Evolutionary conservation across 2,329 filamentous ascomycete species (phyloP), one percentile per base, ranked within the genome.

Genomic region (Penicillium sp.): DNA sequence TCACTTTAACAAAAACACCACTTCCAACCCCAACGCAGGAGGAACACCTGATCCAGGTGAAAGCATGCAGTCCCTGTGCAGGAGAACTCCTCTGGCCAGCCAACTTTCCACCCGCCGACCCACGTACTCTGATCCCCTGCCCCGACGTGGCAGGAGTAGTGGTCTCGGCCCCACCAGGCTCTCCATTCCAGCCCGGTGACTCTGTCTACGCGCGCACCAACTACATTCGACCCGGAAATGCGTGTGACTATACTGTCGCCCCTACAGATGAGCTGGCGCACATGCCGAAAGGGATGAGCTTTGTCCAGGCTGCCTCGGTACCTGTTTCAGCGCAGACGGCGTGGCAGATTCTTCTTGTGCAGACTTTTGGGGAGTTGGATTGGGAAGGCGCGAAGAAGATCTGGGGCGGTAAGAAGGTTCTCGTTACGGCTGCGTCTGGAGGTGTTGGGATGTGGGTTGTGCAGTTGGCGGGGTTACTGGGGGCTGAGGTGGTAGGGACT

Each of bases 361-460:
- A 75, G 51, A 65, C 62, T 2, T 68, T 69, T 6, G 10, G 75
- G 75, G 61, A 61, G 69, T n/a, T 34, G 24, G 32, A 44, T 13
- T 5, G 41, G 6, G 50, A 43, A 14, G 6, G 5, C 16, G 45
- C 50, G 0, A 31, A 22, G 22, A 0, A 2, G 16, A 11, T n/a
- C 10, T 65, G 61, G 56, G 56, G 55, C n/a, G 67, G 65, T 5
- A 77, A 75, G 61, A 61, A 70, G n/a, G 64, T 80, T 4, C 67
- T 78, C 10, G 64, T 80, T 13, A 79, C 73, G 4, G 79, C 70
- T 44, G 77, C 77, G 1, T 73, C 75, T 4, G 77, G 78, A 3
- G 70, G 71, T 4, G 75, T 79, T 1, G 79, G 78, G 3, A 65
- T 72, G 31, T 80, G 76, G 77, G 65, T 71, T 22, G 66, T 77